Conservation (phyloP, 2,329 filamentous ascomycete species). For the Fusarium pilosicola region DNA sequence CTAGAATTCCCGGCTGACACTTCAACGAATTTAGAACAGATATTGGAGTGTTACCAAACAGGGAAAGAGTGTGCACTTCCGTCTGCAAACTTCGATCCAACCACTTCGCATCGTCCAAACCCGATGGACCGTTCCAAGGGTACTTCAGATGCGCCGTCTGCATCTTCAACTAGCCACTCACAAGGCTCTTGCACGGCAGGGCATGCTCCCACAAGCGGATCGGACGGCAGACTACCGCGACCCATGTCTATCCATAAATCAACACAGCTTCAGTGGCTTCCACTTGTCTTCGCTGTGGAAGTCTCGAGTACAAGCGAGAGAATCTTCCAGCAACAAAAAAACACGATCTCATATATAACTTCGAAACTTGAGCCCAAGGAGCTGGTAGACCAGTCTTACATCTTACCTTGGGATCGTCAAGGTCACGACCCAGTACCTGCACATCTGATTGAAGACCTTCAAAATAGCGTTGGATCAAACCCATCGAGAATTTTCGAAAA, state of each 20-base stretch:
- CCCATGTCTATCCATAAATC: background rate
- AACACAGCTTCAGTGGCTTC: background rate
- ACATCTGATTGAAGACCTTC: background rate
- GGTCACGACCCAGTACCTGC: background rate
- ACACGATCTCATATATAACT: background rate
- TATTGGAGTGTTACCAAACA: background rate
- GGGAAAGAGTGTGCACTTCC: too few species aligned
- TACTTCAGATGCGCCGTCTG: background rate
- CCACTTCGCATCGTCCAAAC: background rate
- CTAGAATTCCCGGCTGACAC: background rate
- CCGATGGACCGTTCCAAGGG: background rate
- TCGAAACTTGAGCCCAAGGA: background rate
- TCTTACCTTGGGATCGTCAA: background rate
- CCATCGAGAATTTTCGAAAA: background rate
- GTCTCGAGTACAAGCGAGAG: background rate
- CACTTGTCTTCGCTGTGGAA: background rate
- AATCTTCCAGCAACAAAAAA: background rate
- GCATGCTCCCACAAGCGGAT: background rate
- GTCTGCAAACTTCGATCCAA: accelerated
- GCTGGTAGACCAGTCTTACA: background rate
- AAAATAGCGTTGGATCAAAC: background rate
- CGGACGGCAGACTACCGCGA: background rate
- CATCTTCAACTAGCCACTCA: background rate
- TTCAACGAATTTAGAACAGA: background rate
- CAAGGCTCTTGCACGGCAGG: too few species aligned